Evolutionary conservation across 805 yeast genomes (phyloP).

Genomic region (Ogataea polymorpha): DNA sequence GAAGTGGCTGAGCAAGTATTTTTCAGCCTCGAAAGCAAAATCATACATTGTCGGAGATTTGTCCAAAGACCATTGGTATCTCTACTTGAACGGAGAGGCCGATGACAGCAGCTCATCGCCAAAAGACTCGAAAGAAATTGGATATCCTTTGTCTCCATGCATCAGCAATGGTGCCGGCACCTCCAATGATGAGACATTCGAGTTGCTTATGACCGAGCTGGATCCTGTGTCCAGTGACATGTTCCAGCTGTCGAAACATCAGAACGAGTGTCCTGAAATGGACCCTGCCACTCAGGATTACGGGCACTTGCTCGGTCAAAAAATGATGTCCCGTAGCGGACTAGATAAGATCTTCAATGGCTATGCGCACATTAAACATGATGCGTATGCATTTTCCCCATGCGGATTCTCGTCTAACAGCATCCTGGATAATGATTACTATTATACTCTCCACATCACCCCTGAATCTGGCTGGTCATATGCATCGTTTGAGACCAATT

Average conservation of each 20-base stretch:
- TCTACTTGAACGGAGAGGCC: conserved; percentile 60
- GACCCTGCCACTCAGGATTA: conserved; percentile 54
- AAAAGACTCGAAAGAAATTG: conserved; percentile 5
- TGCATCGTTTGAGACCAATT: conserved; percentile 93
- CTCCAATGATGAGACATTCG: conserved; percentile 63
- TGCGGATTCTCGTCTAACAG: conserved; percentile 95
- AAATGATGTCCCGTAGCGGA: conserved; percentile 60
- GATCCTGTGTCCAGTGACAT: conserved; percentile 51
- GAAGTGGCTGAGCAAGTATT: conserved; percentile 59
- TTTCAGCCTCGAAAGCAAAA: conserved; percentile 55
- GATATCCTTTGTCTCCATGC: conserved; percentile 25
- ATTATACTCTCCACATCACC: conserved; percentile 85
- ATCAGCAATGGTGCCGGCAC: conserved; percentile 10
- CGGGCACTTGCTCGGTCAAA: conserved; percentile 78
- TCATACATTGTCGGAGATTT: conserved; percentile 77
- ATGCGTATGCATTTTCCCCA: conserved; percentile 88
- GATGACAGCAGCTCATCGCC: background rate
- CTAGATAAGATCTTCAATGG: conserved; percentile 49
- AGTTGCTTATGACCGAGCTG: conserved; percentile 86
- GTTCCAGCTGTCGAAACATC: conserved; percentile 42
- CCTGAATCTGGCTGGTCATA: conserved; percentile 94
- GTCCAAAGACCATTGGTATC: conserved; percentile 86
- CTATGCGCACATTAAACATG: conserved; percentile 43
- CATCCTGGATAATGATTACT: conserved; percentile 53
- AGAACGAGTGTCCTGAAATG: conserved; percentile 35